phyloP scores from a whole-genome alignment of 768 basidiomycete species.

The Rubroboletus satanas region DNA sequence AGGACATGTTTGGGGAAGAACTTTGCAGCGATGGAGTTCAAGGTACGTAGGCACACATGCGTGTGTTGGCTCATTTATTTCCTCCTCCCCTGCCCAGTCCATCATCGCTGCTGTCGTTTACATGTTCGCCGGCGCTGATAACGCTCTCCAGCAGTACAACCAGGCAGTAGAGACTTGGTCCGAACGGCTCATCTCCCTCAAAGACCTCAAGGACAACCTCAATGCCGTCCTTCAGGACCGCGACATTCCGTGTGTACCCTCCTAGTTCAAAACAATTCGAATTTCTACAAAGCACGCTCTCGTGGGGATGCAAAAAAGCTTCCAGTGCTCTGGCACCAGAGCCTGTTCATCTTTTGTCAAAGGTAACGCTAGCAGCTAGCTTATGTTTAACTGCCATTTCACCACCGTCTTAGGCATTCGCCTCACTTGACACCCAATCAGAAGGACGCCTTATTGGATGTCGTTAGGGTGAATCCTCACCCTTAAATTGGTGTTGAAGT shows the following conservation, averaged over 20 bases:
- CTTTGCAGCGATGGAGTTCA: no score
- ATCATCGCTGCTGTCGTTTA: conserved; percentile 47
- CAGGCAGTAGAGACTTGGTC: conserved; percentile 62
- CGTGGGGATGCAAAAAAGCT: conserved; percentile 73
- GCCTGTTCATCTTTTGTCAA: conserved; percentile 89
- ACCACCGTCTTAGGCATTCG: conserved; percentile 61
- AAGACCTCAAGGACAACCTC: conserved; percentile 70
- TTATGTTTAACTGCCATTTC: background rate
- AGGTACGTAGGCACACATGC: no score
- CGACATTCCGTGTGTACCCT: conserved; percentile 68
- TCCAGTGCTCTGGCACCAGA: conserved; percentile 99
- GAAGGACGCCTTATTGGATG: conserved; percentile 94
- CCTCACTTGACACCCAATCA: conserved; percentile 96
- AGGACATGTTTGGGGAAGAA: no score
- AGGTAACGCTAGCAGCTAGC: conserved; percentile 46
- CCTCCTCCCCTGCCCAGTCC: conserved; percentile 12
- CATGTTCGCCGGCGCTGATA: conserved; percentile 59
- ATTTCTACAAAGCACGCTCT: conserved; percentile 73
- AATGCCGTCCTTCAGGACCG: conserved; percentile 61
- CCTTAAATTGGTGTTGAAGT: conserved; percentile 87
- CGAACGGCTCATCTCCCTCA: conserved; percentile 55
- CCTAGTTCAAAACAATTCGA: no score
- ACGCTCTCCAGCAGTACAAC: conserved; percentile 61
- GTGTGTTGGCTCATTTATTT: no score
- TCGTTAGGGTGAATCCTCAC: conserved; percentile 82